Base-by-base conservation (phyloP, 2,329 filamentous ascomycete species). In the Proliferodiscus dingleyae region DNA sequence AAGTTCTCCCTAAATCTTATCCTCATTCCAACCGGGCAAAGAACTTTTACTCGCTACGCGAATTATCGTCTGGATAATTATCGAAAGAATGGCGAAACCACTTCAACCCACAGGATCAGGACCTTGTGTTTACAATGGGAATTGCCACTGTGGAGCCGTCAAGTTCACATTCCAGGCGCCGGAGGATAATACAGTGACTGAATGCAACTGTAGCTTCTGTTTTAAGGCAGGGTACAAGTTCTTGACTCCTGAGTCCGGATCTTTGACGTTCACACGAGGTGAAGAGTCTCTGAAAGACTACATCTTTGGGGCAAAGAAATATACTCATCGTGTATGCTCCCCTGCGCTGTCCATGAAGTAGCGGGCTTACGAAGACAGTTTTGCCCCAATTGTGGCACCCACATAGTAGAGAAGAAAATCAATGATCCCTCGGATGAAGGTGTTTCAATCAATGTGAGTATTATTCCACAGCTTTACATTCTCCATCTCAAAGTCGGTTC, bases 141-240 rank as follows among this genome's bases (percentile, higher is more conserved):
- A 74, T 61, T 81, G 77, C 66, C 76, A 80, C 60, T 81, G 77
- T 60, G 71, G 67, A 5, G 67, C 69, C 30, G 77, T 75, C 52
- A 65, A 77, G 51, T 81, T 72, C 58, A 73, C 74, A 57, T 56
- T 69, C 43, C 61, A 66, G 2, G 37, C 80, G 10, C 77, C 80
- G 18, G 77, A 84, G 59, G 71, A 86, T 49, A 78, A 76, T 56
- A 63, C 70, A 4, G 72, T 71, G 5, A 60, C 64, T 4, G 70
- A 77, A 57, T 85, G 84, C 66, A 81, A 83, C 63, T 87, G 85
- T 66, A 85, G 80, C 65, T 77, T 84, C 52, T 84, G 83, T 61
- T 56, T 52, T 55, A 75, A 69, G 54, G 75, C 74, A 58, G 71
- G 64, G 13, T 70, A 71, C 34, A 58, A 73, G 29, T 73, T 64